Percentiles rank a stretch among this genome's conserved stretches.
Evolutionary conservation across 768 basidiomycete genomes (phyloP).

Genomic region (Boletus rubroflammeus): DNA sequence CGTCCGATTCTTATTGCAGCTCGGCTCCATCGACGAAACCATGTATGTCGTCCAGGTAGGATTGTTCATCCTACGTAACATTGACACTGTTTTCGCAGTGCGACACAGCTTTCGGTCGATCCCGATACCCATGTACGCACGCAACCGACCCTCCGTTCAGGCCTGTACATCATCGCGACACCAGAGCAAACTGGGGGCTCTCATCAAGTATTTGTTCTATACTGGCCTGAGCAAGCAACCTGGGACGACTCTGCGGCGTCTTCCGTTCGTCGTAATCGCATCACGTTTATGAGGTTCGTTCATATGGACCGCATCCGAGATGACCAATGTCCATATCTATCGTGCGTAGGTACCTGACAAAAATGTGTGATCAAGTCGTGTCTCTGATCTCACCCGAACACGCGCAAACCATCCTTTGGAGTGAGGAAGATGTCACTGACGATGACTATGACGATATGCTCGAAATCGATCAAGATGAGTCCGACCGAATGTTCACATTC

Average conservation of each 20-base stretch:
- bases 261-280: background rate
- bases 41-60: background rate
- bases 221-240: background rate
- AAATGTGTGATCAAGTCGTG: background rate
- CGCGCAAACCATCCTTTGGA: background rate
- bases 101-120: background rate
- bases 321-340: background rate
- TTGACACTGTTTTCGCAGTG: background rate
- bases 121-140: background rate
- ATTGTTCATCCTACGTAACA: background rate
- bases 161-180: background rate
- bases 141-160: background rate
- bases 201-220: background rate
- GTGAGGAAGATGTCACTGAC: background rate
- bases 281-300: background rate
- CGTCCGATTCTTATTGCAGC: background rate
- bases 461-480: background rate
- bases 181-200: background rate
- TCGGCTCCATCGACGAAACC: background rate
- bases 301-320: background rate
- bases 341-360: background rate
- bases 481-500: background rate
- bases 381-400: background rate
- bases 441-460: background rate
- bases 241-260: background rate